Percentiles rank a stretch among this genome's conserved stretches.
Evolutionary conservation across 75 land plant species (phyloP).

Genomic region (Selaginella tamariscina): DNA sequence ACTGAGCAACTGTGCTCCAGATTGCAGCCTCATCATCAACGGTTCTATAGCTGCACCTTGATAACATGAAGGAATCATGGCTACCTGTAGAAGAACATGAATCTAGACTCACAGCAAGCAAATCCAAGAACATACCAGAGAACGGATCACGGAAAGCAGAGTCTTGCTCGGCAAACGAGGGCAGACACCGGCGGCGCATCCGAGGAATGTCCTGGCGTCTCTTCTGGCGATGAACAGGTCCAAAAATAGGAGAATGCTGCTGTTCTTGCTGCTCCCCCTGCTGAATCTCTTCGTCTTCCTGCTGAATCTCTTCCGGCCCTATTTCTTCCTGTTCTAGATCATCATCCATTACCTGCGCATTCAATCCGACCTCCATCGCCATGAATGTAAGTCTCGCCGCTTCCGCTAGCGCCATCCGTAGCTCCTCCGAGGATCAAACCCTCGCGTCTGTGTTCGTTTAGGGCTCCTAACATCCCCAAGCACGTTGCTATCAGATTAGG

Average conservation of each 20-base stretch:
- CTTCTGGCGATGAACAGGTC: background rate
- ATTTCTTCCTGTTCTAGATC: background rate
- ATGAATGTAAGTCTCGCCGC: background rate
- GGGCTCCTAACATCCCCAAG: background rate
- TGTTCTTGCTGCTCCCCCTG: background rate
- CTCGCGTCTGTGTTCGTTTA: background rate
- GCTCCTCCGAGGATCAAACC: background rate
- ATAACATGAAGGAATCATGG: background rate
- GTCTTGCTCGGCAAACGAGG: background rate
- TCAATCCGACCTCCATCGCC: background rate
- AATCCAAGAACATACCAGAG: too few species aligned
- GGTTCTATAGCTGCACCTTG: background rate
- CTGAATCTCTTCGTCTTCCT: background rate
- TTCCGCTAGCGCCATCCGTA: background rate
- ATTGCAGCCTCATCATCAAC: background rate
- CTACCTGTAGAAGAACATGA: background rate
- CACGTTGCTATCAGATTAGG: background rate
- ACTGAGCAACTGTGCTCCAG: background rate
- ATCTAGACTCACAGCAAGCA: background rate
- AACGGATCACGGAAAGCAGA: background rate
- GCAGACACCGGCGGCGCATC: background rate
- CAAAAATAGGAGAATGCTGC: background rate
- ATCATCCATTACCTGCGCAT: background rate
- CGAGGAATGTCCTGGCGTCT: background rate
- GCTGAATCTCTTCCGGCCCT: background rate